Evolutionary conservation across 2,329 filamentous ascomycete species (phyloP).

Genomic region (Xylariaceae sp.): DNA sequence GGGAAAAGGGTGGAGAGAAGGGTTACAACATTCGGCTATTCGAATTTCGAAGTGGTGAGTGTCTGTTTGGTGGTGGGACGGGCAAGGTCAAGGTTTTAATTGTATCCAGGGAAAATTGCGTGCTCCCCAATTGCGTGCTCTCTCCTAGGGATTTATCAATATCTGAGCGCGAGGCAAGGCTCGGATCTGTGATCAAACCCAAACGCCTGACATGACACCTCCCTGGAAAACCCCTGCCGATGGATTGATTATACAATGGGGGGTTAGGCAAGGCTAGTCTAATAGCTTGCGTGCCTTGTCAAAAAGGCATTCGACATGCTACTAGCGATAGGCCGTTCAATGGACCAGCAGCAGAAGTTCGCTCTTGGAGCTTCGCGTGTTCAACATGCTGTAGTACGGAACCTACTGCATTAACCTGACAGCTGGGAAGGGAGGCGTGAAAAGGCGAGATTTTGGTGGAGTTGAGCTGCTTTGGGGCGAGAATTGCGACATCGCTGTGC

Average conservation of each 20-base stretch:
- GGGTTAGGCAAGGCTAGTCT: too few species aligned
- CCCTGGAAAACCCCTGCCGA: conserved; percentile 9
- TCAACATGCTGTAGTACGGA: too few species aligned
- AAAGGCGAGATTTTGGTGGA: conserved; percentile 27
- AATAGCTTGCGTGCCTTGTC: conserved; percentile 1
- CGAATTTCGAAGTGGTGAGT: conserved; percentile 15
- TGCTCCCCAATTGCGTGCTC: too few species aligned
- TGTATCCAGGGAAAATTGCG: conserved; percentile 25
- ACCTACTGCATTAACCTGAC: too few species aligned
- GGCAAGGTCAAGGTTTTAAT: too few species aligned
- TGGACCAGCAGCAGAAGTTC: background rate
- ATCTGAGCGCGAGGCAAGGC: background rate
- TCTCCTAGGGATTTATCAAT: too few species aligned
- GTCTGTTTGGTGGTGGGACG: conserved; percentile 15
- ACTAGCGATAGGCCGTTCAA: background rate
- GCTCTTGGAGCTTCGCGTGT: too few species aligned
- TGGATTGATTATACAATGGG: background rate
- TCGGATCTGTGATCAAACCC: background rate
- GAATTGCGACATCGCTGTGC: conserved; percentile 35
- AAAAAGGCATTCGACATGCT: background rate
- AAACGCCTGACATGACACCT: background rate
- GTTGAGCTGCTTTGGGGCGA: conserved; percentile 34
- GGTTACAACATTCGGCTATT: conserved; percentile 23
- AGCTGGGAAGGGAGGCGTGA: too few species aligned
- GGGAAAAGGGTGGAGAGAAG: conserved; percentile 2